Conservation (phyloP, 805 yeast genomes). For the Pachysolen tannophilus region DNA sequence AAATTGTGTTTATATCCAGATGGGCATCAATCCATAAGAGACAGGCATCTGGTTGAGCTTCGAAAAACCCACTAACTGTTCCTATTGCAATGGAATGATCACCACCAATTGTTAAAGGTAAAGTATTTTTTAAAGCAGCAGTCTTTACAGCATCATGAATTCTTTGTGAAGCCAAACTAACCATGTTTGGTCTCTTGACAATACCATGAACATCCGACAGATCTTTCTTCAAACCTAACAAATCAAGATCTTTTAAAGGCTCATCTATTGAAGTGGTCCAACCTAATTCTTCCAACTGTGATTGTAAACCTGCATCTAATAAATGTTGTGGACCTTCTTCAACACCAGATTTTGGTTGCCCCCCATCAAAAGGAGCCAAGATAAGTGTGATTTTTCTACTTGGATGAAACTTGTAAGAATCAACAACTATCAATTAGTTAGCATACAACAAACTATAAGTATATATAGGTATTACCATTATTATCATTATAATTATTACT, state of each 20-base stretch:
- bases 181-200: constrained; percentile 70
- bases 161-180: constrained; percentile 59
- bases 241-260: constrained; percentile 45
- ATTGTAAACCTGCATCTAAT: constrained; percentile 60
- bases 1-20: constrained; percentile 91
- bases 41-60: constrained; percentile 78
- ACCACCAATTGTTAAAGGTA: constrained; percentile 90
- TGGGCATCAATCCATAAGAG: constrained; percentile 97
- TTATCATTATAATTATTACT: too few species aligned
- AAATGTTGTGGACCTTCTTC: constrained; percentile 88
- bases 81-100: constrained; percentile 96
- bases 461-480: too few species aligned
- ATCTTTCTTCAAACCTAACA: constrained; percentile 33
- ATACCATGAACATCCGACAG: constrained; percentile 42
- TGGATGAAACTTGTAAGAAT: constrained; percentile 49
- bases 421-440: too few species aligned
- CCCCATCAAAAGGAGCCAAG: constrained; percentile 91
- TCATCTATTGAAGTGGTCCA: constrained; percentile 53
- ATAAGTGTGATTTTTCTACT: constrained; percentile 57
- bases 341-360: constrained; percentile 91
- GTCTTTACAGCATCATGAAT: constrained; percentile 54
- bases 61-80: constrained; percentile 78
- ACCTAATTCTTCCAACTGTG: constrained; percentile 58
- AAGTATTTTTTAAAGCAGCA: constrained; percentile 37
- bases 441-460: too few species aligned